Evolutionary conservation across 2,329 filamentous ascomycete species (phyloP), one percentile per base, ranked within the genome.

Genomic region (Fulvia fulva): DNA sequence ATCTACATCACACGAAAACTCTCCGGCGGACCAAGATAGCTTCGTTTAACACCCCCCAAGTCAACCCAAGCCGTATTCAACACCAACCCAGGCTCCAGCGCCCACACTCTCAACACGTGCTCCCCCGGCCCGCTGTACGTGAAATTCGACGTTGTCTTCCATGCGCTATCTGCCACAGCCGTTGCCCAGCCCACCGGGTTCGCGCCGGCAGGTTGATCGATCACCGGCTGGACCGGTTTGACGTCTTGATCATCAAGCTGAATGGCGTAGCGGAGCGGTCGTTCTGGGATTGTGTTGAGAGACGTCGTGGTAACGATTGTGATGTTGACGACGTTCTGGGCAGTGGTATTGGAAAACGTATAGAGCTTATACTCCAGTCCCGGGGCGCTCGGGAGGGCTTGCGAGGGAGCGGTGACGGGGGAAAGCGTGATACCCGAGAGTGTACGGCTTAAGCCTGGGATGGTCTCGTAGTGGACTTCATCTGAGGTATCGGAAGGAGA

Each of bases 111-210:
- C 56, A 80, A 52, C 8, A 70, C 76, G 56, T 79, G 77, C 62
- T 70, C 72, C 3, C 77, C 77, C 1, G 71, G 59, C 1, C 57
- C 62, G 3, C 68, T 3, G 54, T 67, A 65, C 59, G 75, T 65
- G 63, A 72, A 67, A 32, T 73, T 74, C 11, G 76, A 78, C 16
- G 72, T 75, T 53, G 76, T 78, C 5, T 70, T 73, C 81, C 81
- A 83, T 7, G 78, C 78, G 26, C 76, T 74, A 53, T 82, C 77
- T 14, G 78, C 78, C 0, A 83, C 81, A 0, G 78, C 79, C 9
- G 67, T 65, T 6, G 74, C 69, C 81, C 81, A 84, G 6, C 75
- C 76, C 0, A 75, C 75, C 1, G 82, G 81, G 14, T 65, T 59
- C 4, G 59, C 65, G 14, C 68, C 68, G 3, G 54, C 60, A 1